Conservation (phyloP, 2,329 filamentous ascomycete species). For the Passalora sequoiae region DNA sequence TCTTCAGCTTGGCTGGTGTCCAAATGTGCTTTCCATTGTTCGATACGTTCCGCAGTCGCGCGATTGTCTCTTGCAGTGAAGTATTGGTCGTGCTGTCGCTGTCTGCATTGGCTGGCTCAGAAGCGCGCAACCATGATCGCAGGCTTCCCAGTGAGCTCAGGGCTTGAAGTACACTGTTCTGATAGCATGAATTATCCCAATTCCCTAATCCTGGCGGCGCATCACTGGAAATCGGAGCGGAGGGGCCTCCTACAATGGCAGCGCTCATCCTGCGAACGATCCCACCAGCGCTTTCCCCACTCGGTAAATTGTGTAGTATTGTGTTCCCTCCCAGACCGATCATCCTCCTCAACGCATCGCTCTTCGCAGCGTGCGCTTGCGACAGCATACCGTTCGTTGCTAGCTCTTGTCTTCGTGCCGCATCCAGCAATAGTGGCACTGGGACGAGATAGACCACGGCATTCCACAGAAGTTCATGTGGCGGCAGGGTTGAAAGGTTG, state of each 20-base stretch:
- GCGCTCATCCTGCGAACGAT: slow-evolving; percentile 29
- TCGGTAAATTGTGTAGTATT: slow-evolving; percentile 33
- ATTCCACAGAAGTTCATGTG: slow-evolving; percentile 57
- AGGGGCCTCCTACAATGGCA: slow-evolving; percentile 14
- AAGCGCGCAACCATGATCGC: slow-evolving; percentile 14
- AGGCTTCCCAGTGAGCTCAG: slow-evolving; percentile 62
- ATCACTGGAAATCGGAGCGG: slow-evolving; percentile 25
- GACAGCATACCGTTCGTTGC: slow-evolving; percentile 27
- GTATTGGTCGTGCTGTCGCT: slow-evolving; percentile 24
- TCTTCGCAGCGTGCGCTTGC: slow-evolving; percentile 35
- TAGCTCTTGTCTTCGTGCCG: slow-evolving; percentile 42
- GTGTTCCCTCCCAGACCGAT: slow-evolving; percentile 38
- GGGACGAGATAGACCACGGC: slow-evolving; percentile 54
- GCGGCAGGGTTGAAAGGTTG: slow-evolving; percentile 33
- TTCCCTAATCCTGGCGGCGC: slow-evolving; percentile 69
- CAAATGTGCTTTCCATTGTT: slow-evolving; percentile 74
- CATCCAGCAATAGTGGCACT: slow-evolving; percentile 51
- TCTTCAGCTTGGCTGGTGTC: slow-evolving; percentile 77
- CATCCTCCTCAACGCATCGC: slow-evolving; percentile 33
- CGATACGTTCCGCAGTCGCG: slow-evolving; percentile 61
- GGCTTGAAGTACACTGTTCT: slow-evolving; percentile 77
- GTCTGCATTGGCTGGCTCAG: slow-evolving; percentile 13
- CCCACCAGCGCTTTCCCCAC: slow-evolving; percentile 31
- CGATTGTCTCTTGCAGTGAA: slow-evolving; percentile 60
- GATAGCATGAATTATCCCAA: slow-evolving; percentile 92